A percentile compares a stretch with the other conserved stretches of the same genome.
Conservation (phyloP, 2,329 filamentous ascomycete genomes). For the Thelonectria rubi region DNA sequence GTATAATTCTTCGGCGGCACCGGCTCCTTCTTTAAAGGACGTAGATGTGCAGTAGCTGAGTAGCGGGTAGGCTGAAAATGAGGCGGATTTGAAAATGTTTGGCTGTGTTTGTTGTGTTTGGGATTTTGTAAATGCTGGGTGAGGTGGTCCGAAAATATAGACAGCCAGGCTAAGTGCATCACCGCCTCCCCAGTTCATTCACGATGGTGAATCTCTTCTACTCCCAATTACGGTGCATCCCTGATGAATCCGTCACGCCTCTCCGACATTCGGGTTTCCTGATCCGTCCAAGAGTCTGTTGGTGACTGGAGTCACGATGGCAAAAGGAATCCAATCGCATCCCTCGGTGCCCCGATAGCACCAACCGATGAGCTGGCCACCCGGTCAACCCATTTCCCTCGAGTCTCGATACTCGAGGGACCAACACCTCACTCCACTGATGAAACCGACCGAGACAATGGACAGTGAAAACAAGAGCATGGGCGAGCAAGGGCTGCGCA, state of each 20-base stretch:
- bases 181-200: neutral
- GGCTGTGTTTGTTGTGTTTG: neutral
- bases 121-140: too few species aligned
- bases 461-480: neutral
- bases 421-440: neutral
- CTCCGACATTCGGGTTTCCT: neutral
- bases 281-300: neutral
- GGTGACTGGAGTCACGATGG: neutral
- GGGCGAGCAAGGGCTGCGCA: slow-evolving; percentile 17
- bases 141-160: too few species aligned
- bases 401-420: neutral
- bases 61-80: neutral
- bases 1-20: too few species aligned
- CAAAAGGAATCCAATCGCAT: slow-evolving; percentile 3
- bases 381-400: neutral
- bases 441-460: neutral
- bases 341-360: neutral
- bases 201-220: neutral
- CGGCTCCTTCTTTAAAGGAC: too few species aligned
- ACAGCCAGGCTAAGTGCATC: too few species aligned
- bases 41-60: neutral
- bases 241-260: neutral
- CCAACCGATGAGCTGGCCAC: slow-evolving; percentile 11
- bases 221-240: neutral
- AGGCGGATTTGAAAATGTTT: neutral